A percentile compares a stretch with the other conserved stretches of the same genome.
Conservation (phyloP, 2,329 filamentous ascomycete genomes). For the Sporothrix sp. region DNA sequence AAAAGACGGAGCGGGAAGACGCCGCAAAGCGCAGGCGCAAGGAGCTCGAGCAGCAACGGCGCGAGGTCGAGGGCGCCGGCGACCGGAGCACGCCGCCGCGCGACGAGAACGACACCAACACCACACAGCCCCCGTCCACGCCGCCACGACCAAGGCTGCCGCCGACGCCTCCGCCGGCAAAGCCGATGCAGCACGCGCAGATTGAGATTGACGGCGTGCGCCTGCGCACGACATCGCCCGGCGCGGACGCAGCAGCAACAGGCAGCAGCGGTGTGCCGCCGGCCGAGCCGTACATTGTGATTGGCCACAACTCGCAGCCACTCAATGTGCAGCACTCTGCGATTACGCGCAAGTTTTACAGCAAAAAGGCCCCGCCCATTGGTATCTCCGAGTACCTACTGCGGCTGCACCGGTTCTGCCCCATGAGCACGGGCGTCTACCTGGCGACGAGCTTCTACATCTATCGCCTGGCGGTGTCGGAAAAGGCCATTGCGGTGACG, state of each 20-base stretch:
- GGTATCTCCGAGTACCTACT: slow-evolving; percentile 73
- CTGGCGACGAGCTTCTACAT: slow-evolving; percentile 84
- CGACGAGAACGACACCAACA: slow-evolving; percentile 5
- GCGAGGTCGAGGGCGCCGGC: neutral
- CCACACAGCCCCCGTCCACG: neutral
- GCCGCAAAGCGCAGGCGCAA: neutral
- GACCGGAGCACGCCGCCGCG: slow-evolving; percentile 11
- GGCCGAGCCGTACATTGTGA: slow-evolving; percentile 47
- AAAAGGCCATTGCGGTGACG: slow-evolving; percentile 71
- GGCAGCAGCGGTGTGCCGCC: slow-evolving; percentile 30
- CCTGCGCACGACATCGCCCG: slow-evolving; percentile 26
- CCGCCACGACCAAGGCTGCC: slow-evolving; percentile 8
- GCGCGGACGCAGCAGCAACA: slow-evolving; percentile 18
- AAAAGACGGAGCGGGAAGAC: slow-evolving; percentile 31
- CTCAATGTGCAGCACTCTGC: slow-evolving; percentile 71
- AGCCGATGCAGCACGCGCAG: slow-evolving; percentile 9
- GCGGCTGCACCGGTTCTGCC: slow-evolving; percentile 82
- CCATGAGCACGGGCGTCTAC: slow-evolving; percentile 89
- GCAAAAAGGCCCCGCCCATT: slow-evolving; percentile 76
- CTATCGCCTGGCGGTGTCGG: slow-evolving; percentile 66
- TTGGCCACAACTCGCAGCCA: slow-evolving; percentile 61
- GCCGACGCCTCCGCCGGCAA: slow-evolving; percentile 16
- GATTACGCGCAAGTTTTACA: slow-evolving; percentile 88
- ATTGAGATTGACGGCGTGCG: slow-evolving; percentile 43
- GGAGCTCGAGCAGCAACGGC: neutral